Evolutionary conservation across 2,329 filamentous ascomycete species (phyloP).

Genomic region (Beauveria medogensis): DNA sequence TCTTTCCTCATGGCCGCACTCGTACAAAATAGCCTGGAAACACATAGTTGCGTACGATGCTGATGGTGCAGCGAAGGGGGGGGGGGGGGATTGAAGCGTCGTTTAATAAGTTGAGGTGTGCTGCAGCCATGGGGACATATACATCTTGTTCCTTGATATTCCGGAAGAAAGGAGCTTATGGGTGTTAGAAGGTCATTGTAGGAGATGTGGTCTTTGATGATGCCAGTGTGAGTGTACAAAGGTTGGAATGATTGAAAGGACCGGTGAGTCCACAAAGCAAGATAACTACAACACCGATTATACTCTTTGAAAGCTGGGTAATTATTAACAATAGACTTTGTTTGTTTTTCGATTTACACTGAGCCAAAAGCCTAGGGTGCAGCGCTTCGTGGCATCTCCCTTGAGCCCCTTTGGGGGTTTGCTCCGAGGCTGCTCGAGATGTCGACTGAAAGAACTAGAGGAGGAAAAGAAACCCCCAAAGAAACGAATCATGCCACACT

Average conservation of each 20-base stretch:
- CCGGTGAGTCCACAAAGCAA: background rate
- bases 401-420: background rate
- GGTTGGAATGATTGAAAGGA: no score
- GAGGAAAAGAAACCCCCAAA: no score
- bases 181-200: background rate
- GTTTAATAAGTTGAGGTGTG: background rate
- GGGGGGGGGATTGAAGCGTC: background rate
- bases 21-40: background rate
- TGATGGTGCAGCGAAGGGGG: background rate
- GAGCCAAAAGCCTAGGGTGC: background rate
- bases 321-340: no score
- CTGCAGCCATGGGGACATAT: background rate
- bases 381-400: background rate
- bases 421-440: no score
- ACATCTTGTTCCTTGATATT: background rate
- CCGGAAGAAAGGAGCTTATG: no score
- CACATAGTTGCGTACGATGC: background rate
- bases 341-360: background rate
- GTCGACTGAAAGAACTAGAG: no score
- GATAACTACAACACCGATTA: no score
- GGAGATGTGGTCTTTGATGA: background rate
- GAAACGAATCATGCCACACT: no score
- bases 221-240: background rate
- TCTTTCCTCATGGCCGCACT: background rate
- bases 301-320: background rate